phyloP scores from a whole-genome alignment of 208 protist genomes.

The Herpetomonas muscarum region DNA sequence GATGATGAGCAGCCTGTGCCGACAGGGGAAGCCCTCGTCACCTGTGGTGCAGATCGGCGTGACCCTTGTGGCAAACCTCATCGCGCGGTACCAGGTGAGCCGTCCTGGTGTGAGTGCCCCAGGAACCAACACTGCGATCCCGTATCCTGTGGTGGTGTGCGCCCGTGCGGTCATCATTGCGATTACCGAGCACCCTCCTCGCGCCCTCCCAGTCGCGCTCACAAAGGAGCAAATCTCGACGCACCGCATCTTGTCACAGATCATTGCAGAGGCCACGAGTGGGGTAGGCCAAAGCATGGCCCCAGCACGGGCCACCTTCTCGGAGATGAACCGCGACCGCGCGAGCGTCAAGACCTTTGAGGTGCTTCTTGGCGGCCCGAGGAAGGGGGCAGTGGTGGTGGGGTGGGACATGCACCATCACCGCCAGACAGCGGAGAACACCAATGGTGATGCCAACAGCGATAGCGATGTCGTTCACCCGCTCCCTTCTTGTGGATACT shows the following conservation, averaged over 20 bases:
- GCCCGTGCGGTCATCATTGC: slow-evolving; percentile 45
- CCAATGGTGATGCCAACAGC: no score
- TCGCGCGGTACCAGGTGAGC: slow-evolving; percentile 53
- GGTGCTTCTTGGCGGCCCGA: slow-evolving; percentile 34
- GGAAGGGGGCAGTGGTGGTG: slow-evolving; percentile 61
- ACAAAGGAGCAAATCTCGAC: slow-evolving; percentile 27
- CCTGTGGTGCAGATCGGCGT: slow-evolving; percentile 80
- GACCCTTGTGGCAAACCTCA: slow-evolving; percentile 73
- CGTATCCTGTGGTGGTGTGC: slow-evolving; percentile 67
- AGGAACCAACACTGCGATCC: slow-evolving; percentile 39
- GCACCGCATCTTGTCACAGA: slow-evolving; percentile 55
- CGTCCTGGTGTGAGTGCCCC: slow-evolving; percentile 26
- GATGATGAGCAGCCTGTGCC: slow-evolving; percentile 77
- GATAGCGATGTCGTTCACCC: slow-evolving; percentile 8
- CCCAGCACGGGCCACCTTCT: slow-evolving; percentile 43
- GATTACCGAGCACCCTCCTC: slow-evolving; percentile 58
- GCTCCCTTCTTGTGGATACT: slow-evolving; percentile 75
- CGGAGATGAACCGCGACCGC: slow-evolving; percentile 39
- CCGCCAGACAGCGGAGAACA: background rate
- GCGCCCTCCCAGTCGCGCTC: slow-evolving; percentile 57
- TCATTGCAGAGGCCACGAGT: slow-evolving; percentile 16
- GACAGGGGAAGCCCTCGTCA: slow-evolving; percentile 53
- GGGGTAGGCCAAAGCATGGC: slow-evolving; percentile 7
- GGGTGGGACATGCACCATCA: slow-evolving; percentile 55
- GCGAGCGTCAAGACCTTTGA: slow-evolving; percentile 58